A percentile compares a stretch with the other conserved stretches of the same genome.
These are phyloP conservation scores for Diplosphaera chodatii DNA, from an alignment of 139 green algal species.

Conservation along the genomic window DNA sequence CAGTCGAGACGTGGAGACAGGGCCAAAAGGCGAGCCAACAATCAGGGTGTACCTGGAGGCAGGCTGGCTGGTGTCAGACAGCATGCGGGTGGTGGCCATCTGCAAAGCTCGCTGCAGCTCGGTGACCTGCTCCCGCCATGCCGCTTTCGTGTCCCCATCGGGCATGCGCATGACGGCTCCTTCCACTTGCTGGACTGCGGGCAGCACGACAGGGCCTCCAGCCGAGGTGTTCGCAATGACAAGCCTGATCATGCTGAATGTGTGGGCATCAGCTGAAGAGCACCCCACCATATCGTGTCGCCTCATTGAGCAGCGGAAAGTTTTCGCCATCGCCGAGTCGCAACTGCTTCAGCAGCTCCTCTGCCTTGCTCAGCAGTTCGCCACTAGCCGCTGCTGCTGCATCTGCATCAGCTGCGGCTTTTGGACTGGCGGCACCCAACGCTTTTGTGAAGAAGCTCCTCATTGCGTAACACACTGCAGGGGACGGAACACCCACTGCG, in stretches of 20 bases:
- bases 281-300: background rate
- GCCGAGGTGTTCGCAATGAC: too few species aligned
- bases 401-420: background rate
- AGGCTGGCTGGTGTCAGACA: background rate
- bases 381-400: background rate
- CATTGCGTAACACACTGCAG: background rate
- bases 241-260: background rate
- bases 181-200: conserved; percentile 13
- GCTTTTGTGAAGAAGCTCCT: conserved; percentile 1
- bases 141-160: background rate
- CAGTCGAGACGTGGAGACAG: too few species aligned
- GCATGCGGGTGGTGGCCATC: conserved; percentile 8
- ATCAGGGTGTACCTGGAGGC: background rate
- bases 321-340: background rate
- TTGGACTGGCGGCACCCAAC: background rate
- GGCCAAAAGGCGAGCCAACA: too few species aligned
- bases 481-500: too few species aligned
- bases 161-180: background rate
- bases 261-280: too few species aligned
- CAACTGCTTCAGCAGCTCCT: background rate
- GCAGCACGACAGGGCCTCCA: too few species aligned
- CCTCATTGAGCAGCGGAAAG: conserved; percentile 19
- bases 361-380: background rate
- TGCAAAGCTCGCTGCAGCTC: conserved; percentile 25
- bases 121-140: conserved; percentile 21